Evolutionary conservation across 192 early-diverging fungal species (phyloP).

Genomic region (Entomortierella chlamydospora): DNA sequence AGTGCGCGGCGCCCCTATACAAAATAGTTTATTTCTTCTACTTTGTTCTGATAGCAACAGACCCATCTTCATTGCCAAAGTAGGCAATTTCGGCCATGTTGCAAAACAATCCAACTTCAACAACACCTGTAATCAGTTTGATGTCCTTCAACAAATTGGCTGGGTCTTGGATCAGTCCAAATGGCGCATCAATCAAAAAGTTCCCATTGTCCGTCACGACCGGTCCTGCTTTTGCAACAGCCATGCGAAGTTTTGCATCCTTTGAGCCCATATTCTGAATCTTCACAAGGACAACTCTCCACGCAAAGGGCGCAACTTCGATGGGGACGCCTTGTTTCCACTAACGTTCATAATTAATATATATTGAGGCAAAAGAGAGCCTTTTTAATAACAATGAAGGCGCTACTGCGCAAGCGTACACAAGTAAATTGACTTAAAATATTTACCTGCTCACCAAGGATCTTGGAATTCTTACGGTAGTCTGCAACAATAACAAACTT

Average conservation of each 20-base stretch:
- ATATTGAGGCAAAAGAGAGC: too few relatives aligned
- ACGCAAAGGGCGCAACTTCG: slow-evolving; percentile 90
- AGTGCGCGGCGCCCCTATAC: too few relatives aligned
- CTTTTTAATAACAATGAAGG: too few relatives aligned
- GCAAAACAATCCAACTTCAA: slow-evolving; percentile 95
- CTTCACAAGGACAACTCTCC: slow-evolving; percentile 71
- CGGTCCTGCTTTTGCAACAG: slow-evolving; percentile 89
- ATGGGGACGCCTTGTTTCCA: slow-evolving; percentile 93
- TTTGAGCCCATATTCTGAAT: slow-evolving; percentile 57
- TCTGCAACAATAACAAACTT: slow-evolving; percentile 93
- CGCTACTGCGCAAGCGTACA: too few relatives aligned
- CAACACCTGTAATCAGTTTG: slow-evolving; percentile 85
- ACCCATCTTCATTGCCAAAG: slow-evolving; percentile 86
- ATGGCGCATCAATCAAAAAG: slow-evolving; percentile 88
- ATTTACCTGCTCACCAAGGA: slow-evolving; percentile 75
- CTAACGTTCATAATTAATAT: slow-evolving; percentile 41
- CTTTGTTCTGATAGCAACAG: slow-evolving; percentile 60
- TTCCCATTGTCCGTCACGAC: slow-evolving; percentile 96
- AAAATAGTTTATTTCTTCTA: background rate
- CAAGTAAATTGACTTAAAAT: too few relatives aligned
- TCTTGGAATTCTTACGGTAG: slow-evolving; percentile 83
- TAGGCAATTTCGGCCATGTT: slow-evolving; percentile 85
- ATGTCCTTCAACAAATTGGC: slow-evolving; percentile 58
- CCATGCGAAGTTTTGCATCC: slow-evolving; percentile 83
- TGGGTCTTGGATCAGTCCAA: slow-evolving; percentile 81